Evolutionary conservation across 2,329 filamentous ascomycete species (phyloP).

Genomic region (Botrytis hyacinthi): DNA sequence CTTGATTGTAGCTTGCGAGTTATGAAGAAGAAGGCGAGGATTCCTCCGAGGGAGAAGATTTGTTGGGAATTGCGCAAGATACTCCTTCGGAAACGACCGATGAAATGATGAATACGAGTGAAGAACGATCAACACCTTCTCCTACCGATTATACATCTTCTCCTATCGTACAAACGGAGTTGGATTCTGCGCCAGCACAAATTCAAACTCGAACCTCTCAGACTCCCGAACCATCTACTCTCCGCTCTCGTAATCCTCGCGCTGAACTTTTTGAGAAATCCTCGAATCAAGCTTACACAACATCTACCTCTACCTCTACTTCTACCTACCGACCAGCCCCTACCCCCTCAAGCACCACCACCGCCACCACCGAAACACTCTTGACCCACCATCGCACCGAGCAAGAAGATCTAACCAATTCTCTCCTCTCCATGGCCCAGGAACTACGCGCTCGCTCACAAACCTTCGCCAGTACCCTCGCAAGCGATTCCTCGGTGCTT

Average conservation of each 20-base stretch:
- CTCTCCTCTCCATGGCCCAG: constrained; percentile 76
- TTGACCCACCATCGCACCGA: constrained; percentile 75
- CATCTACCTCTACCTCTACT: constrained; percentile 41
- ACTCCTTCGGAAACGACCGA: constrained; percentile 47
- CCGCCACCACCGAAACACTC: constrained; percentile 64
- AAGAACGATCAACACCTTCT: constrained; percentile 21
- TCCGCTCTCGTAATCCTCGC: constrained; percentile 31
- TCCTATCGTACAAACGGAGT: constrained; percentile 7
- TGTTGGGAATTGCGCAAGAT: constrained; percentile 49
- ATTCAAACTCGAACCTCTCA: constrained; percentile 12
- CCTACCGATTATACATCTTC: constrained; percentile 21
- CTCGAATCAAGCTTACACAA: constrained; percentile 27
- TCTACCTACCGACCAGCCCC: constrained; percentile 6
- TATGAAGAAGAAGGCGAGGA: constrained; percentile 33
- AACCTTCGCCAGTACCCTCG: constrained; percentile 68
- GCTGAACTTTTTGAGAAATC: constrained; percentile 5
- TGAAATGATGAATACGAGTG: constrained; percentile 1
- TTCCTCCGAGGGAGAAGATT: constrained; percentile 54
- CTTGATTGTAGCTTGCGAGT: constrained; percentile 25
- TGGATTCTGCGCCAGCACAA: constrained; percentile 8
- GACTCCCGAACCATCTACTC: constrained; percentile 25
- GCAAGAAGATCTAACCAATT: constrained; percentile 78
- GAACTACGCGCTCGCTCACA: constrained; percentile 74
- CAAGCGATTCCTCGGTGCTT: constrained; percentile 69
- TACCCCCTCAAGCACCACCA: constrained; percentile 47